Evolutionary conservation across 306 rosid species (phyloP).

Genomic region (Quercus suber): DNA sequence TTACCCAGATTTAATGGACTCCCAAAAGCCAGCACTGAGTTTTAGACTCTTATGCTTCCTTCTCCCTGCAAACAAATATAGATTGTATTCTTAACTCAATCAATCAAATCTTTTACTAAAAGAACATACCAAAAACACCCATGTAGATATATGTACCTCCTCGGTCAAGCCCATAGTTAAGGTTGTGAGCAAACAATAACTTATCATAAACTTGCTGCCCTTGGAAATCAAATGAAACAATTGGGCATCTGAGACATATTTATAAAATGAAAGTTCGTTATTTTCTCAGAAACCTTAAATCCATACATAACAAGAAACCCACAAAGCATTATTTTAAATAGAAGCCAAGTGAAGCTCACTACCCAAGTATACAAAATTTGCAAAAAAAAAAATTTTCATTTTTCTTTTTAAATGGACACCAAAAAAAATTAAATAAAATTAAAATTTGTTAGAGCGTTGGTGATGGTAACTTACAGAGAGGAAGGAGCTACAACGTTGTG

Average conservation of each 20-base stretch:
- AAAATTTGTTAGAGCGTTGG: not conserved
- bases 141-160: slow-evolving; percentile 28
- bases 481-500: slow-evolving; percentile 19
- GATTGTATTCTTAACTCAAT: not conserved
- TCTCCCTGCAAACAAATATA: slow-evolving; percentile 38
- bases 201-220: slow-evolving; percentile 28
- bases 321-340: not conserved
- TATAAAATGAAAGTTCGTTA: not conserved
- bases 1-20: slow-evolving; percentile 92
- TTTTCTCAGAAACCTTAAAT: not conserved
- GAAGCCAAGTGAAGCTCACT: too few species aligned
- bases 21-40: slow-evolving; percentile 87
- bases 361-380: too few species aligned
- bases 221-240: slow-evolving; percentile 41
- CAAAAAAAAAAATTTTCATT: too few species aligned
- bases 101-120: not conserved
- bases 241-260: slow-evolving; percentile 42
- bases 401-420: too few species aligned
- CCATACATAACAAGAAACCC: not conserved
- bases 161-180: slow-evolving; percentile 26
- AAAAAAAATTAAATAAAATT: too few species aligned
- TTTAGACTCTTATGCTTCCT: slow-evolving; percentile 49
- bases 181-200: slow-evolving; percentile 39
- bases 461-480: slow-evolving; percentile 29
- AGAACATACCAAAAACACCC: not conserved